Conservation (phyloP, 805 yeast species). For the Priceomyces carsonii region DNA sequence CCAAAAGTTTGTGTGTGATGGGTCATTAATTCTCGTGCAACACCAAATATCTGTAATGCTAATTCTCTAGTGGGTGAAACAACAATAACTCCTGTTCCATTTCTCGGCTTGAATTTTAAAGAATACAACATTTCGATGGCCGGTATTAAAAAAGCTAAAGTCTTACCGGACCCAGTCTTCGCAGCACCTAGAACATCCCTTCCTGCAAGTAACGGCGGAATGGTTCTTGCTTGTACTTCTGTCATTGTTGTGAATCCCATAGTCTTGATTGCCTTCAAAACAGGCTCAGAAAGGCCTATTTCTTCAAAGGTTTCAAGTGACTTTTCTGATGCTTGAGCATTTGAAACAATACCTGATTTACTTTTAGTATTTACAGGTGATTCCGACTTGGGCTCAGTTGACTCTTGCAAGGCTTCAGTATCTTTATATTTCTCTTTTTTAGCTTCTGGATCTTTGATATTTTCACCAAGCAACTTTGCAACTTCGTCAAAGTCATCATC, state of each 20-base stretch:
- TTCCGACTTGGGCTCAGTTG: conserved; percentile 32
- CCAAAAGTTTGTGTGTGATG: conserved; percentile 92
- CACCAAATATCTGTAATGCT: conserved; percentile 97
- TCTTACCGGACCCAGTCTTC: conserved; percentile 98
- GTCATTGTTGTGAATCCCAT: conserved; percentile 96
- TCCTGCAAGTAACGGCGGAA: conserved; percentile 95
- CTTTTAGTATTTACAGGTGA: conserved; percentile 4
- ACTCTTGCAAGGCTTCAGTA: conserved; percentile 21
- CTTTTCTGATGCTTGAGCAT: neutral
- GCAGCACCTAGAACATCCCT: conserved; percentile 99
- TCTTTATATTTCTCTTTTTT: conserved; percentile 22
- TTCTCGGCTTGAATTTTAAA: conserved; percentile 92
- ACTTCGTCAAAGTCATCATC: conserved; percentile 61
- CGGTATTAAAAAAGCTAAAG: conserved; percentile 92
- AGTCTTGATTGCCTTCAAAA: conserved; percentile 73
- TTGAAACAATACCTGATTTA: neutral
- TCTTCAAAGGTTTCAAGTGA: conserved; percentile 34
- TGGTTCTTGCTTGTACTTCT: conserved; percentile 90
- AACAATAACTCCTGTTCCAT: conserved; percentile 95
- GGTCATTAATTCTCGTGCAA: conserved; percentile 91
- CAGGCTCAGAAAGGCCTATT: conserved; percentile 72
- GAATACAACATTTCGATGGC: conserved; percentile 92
- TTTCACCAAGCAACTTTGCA: conserved; percentile 50
- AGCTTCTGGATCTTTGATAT: conserved; percentile 43
- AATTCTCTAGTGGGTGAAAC: conserved; percentile 97